Evolutionary conservation across 495 filamentous ascomycete genomes (phyloP), one percentile per base, ranked within the genome.

Genomic region (Aspergillus funiculosus): DNA sequence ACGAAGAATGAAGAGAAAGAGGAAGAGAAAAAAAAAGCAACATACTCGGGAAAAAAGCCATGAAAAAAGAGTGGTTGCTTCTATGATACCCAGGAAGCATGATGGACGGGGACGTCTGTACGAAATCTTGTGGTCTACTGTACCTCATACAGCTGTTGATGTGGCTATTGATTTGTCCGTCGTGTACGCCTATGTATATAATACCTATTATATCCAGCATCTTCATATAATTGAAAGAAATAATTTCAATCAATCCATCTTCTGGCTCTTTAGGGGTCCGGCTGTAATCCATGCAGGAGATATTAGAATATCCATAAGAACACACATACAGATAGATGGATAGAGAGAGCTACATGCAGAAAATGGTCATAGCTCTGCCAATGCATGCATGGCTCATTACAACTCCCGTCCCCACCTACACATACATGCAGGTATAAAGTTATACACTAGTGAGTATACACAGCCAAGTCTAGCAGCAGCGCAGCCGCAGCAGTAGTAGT

Each of bases 181-280:
- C 37, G 43, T 46, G 40, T 46, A 50, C n/a, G n/a, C n/a, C n/a
- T 54, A 37, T 62, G 54, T 58, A 60, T 65, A 59, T 54, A 51
- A 49, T 42, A 39, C 21, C 31, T 34, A 55, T 32, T 45, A 26
- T 28, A 50, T 25, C 40, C 34, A 40, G 39, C 27, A 44, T 28
- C 24, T 17, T 29, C 13, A 50, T 36, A 43, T 39, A 39, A 45
- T 15, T 46, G 30, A 4, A 36, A 25, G 28, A 30, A 41, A 48
- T 35, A 28, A 41, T 39, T 38, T 4, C 10, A 10, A 22, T n/a
- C n/a, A 3, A 13, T 32, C 3, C 10, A 11, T 32, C 9, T 3
- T n/a, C n/a, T n/a, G n/a, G n/a, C n/a, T n/a, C 14, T 34, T 34
- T 34, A 34, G 30, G 30, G 30, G 30, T 34, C 30, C 39, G 15